Base-by-base conservation (phyloP, 2,329 filamentous ascomycete species). In the Trichoderma koningiopsis region DNA sequence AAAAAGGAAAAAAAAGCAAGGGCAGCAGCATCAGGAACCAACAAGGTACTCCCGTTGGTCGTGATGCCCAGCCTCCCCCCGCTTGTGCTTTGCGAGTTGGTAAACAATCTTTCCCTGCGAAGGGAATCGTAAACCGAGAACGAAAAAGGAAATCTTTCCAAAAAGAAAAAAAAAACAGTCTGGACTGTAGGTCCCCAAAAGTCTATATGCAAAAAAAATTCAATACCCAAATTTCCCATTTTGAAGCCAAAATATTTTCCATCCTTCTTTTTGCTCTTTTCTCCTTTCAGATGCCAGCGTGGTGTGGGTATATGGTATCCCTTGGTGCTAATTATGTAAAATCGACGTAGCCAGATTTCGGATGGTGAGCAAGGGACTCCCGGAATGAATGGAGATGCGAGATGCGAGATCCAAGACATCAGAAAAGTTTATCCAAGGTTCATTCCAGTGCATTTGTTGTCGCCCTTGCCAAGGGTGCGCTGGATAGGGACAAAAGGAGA, bases 171-270 rank as follows among this genome's bases (percentile, higher is more conserved):
- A 35, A 14, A 35, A 35, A 35, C 33, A 35, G 57, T 55, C 31
- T 40, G 68, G 43, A 69, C 43, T 33, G 71, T 70, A 71, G 55
- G 62, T 61, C 57, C 37, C 68, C 64, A 65, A 68, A 68, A 66
- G 19, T 70, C 69, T 70, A 73, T 70, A 72, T 73, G 70, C 70
- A 62, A 72, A 63, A 64, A 52, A 53, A 65, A 35, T 43, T 43
- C 47, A 37, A 62, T 35, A 10, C 10, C 59, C 59, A 22, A 57
- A 47, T 33, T 43, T 57, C 35, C 62, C 62, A 22, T 57, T 65
- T 57, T 65, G 52, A 65, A 65, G 53, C 52, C 52, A 29, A 43
- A 43, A 43, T 43, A 43, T 49, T 61, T 43, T 27, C 35, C 64
- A 58, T 16, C 67, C 68, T 53, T 62, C 52, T 64, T 53, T 62